Percentiles rank a stretch among this genome's conserved stretches.
Evolutionary conservation across 78 protist species (phyloP).

Genomic region (Guillardia theta): DNA sequence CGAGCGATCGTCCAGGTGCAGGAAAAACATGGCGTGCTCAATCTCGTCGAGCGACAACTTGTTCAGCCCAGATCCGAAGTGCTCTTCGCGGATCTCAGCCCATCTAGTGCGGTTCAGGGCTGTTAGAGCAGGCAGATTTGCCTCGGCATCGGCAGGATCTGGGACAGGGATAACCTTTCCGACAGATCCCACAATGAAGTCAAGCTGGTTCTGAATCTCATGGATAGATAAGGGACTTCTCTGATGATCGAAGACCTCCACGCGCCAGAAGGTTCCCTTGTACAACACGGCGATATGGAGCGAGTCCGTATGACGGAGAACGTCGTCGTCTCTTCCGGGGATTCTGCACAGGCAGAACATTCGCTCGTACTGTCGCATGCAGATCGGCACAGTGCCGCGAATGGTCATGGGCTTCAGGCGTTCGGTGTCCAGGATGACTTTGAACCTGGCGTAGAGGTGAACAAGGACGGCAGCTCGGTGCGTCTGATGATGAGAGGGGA

Average conservation of each 20-base stretch:
- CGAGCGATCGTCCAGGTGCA: constrained; percentile 2
- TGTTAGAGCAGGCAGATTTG: not conserved
- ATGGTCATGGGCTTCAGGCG: constrained; percentile 16
- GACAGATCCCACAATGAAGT: not conserved
- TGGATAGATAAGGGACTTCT: not conserved
- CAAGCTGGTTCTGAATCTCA: not conserved
- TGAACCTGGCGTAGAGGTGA: not conserved
- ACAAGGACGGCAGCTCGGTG: constrained; percentile 52
- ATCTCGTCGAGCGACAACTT: not conserved
- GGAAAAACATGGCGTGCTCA: not conserved
- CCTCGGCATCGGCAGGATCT: not conserved
- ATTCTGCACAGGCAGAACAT: not conserved
- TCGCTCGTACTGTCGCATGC: constrained; percentile 36
- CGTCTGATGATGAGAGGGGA: constrained; percentile 42
- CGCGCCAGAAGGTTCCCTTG: not conserved
- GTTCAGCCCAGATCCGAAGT: not conserved
- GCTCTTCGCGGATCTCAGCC: not conserved
- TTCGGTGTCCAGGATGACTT: constrained; percentile 43
- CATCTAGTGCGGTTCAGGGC: not conserved
- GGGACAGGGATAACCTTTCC: not conserved
- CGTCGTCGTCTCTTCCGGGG: not conserved
- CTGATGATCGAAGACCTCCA: not conserved
- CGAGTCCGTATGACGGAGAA: not conserved
- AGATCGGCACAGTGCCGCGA: not conserved
- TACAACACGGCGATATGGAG: not conserved